Evolutionary conservation across 73 alveolate genomes (phyloP), one percentile per base, ranked within the genome.

Genomic region (Tetrahymena thermophila): DNA sequence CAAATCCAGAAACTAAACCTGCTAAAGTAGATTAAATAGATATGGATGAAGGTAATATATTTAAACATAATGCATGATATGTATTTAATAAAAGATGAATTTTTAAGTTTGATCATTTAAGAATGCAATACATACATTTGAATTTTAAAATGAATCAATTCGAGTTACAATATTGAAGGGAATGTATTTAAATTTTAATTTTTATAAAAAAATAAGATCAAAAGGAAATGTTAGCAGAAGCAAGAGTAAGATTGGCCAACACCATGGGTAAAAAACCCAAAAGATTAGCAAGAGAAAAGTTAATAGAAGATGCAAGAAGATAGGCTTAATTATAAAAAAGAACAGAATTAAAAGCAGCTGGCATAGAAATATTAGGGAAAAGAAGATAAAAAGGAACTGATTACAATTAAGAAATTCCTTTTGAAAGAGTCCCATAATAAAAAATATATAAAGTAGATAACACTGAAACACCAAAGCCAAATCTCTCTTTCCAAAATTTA

Each of bases 1-100:
- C 99, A 15, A 98, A 99, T 94, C 99, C 99, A 23, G 99, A 99
- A 95, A 98, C 99, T 25, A 99, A 99, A 94, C 99, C 99, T 3
- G 99, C 99, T 16, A 96, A 99, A 93, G 99, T 99, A 4, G 99
- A 99, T 97, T 99, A 99, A 16, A 98, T 99, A 4, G 99, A 99
- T 94, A 98, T 99, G 99, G 99, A 99, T 95, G 99, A 99, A 94
- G 89, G 89, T 71, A 71, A 28, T 19, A 50, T 50, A 11, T 50
- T 15, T 21, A 16, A 19, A 19, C 15, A 50, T 3, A 8, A 11
- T 40, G 10, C 4, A 40, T 40, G 44, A 40, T 40, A 8, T 8
- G 5, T 23, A 56, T 56, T 56, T 16, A 56, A 16, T 34, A 7
- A 4, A 10, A 23, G 6, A 56, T 16, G 28, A 56, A 23, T 25